phyloP scores from a whole-genome alignment of 768 basidiomycete genomes.

The Cantharellus cinnabarinus region DNA sequence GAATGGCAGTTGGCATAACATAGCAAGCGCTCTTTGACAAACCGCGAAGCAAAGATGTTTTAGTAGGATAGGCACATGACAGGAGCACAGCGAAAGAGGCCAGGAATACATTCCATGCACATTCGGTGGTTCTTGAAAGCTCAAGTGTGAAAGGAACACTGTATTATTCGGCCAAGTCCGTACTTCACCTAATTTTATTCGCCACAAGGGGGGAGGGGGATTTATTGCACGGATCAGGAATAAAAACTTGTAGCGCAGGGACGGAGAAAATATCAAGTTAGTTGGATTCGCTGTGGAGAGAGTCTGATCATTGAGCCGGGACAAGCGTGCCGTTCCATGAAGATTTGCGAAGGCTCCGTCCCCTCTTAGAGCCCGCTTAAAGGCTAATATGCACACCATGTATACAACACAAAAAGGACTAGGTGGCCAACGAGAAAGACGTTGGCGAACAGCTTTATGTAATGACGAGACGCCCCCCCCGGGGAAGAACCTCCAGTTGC shows the following conservation, averaged over 20 bases:
- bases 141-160: conserved; percentile 15
- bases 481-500: conserved; percentile 83
- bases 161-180: conserved; percentile 10
- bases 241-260: conserved; percentile 94
- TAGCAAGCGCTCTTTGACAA: no score
- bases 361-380: conserved; percentile 31
- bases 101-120: conserved; percentile 76
- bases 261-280: conserved; percentile 80
- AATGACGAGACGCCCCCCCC: conserved; percentile 41
- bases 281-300: conserved; percentile 83
- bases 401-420: conserved; percentile 7
- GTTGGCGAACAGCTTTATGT: conserved; percentile 33
- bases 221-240: conserved; percentile 85
- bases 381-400: conserved; percentile 48
- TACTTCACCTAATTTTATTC: conserved; percentile 54
- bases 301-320: conserved; percentile 16
- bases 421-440: neutral
- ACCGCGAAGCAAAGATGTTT: no score
- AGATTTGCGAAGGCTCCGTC: conserved; percentile 23
- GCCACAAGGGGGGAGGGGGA: conserved; percentile 70
- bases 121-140: conserved; percentile 47
- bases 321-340: no score
- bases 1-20: no score
- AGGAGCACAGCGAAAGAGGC: conserved; percentile 40
- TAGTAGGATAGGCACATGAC: neutral